Evolutionary conservation across 139 green algal genomes (phyloP).

Genomic region (Tetratostichococcus sp.): DNA sequence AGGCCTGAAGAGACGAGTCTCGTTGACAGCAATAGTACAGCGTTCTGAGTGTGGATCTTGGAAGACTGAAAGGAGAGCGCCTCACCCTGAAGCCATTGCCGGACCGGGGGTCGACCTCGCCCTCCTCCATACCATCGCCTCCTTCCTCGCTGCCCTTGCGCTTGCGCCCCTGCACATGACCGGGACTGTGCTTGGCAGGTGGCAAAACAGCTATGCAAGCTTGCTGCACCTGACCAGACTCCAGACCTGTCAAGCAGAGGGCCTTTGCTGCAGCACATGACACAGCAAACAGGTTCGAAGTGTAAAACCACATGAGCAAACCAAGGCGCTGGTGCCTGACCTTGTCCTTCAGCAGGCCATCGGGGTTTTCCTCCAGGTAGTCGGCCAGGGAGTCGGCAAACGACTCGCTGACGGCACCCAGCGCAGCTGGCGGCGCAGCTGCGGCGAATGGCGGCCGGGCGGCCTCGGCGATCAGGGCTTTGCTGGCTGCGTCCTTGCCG

Average conservation of each 20-base stretch:
- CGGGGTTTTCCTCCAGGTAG: constrained; percentile 48
- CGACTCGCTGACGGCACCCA: constrained; percentile 68
- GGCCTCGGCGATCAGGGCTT: neutral
- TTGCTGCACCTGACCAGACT: too few relatives aligned
- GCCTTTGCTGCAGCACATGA: too few relatives aligned
- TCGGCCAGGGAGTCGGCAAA: constrained; percentile 63
- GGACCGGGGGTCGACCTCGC: constrained; percentile 5
- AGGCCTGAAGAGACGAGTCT: neutral
- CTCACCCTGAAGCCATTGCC: constrained; percentile 8
- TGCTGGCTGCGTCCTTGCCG: neutral
- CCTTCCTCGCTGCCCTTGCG: neutral
- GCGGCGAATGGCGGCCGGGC: constrained; percentile 28
- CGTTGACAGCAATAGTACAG: neutral
- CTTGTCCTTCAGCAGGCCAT: constrained; percentile 19
- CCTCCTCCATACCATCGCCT: neutral
- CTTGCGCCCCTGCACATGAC: neutral
- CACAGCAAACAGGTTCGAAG: too few relatives aligned
- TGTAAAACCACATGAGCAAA: too few relatives aligned
- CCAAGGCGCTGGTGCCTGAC: too few relatives aligned
- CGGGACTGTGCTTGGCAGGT: too few relatives aligned
- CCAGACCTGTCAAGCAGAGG: too few relatives aligned
- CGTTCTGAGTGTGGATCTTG: neutral
- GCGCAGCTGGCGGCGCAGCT: constrained; percentile 35
- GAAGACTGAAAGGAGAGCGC: too few relatives aligned
- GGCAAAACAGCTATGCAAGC: too few relatives aligned